Evolutionary conservation across 164 flowering plant species (phyloP), one percentile per base, ranked within the genome.

Genomic region (Paratinospora sagittata): DNA sequence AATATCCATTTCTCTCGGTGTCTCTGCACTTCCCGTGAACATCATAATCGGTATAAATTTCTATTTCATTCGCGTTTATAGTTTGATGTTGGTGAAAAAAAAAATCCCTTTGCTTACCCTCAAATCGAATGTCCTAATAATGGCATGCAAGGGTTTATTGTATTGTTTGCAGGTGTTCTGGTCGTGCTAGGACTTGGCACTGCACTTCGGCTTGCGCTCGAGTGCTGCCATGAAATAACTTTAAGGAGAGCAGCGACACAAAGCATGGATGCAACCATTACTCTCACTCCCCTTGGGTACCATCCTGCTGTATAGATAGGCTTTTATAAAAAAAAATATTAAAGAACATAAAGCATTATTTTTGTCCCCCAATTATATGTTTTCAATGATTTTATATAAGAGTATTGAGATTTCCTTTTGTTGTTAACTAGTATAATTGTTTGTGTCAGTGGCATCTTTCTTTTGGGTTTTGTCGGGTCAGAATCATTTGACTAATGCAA

Each of bases 141-240:
- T 43, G 39, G 37, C 34, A 36, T 27, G 24, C 12, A 72, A 57
- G 14, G 55, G 27, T 39, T 4, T 43, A 74, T 27, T n/a, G n/a
- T n/a, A n/a, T n/a, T 60, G 8, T 75, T 55, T 4, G 77, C 85
- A 90, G 96, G 96, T 66, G 92, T 90, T 72, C 85, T 90, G 58
- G 85, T 89, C 63, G 88, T 90, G 71, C 84, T 90, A 66, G 93
- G 93, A 39, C 85, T 90, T 33, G 97, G 92, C 66, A 89, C 93
- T 70, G 93, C 90, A 3, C 80, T 90, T 47, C 82, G 92, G 34
- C 89, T 90, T 68, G 85, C 84, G 24, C 78, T 90, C 69, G 97
- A 90, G 68, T 87, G 89, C 78, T 87, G 87, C 74, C 89, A 85
- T 66, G 89, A 86, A 64, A 84, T 89, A 89, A 84, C 78, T 68